These are phyloP conservation scores for Arthroderma sp. DNA, from an alignment of 2,329 filamentous ascomycete genomes.

Conservation along the genomic window DNA sequence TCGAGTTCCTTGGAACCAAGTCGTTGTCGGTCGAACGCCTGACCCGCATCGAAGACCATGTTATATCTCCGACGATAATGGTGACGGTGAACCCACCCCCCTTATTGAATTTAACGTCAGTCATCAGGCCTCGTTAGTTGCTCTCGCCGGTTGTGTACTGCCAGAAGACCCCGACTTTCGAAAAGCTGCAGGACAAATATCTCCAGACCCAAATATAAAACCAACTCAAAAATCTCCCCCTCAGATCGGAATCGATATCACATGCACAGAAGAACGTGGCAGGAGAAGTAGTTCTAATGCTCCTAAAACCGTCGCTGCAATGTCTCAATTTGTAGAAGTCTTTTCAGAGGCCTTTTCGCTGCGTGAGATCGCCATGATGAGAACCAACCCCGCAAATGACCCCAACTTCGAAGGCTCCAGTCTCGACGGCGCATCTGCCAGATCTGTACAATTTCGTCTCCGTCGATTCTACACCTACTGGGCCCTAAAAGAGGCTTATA, in stretches of 20 bases:
- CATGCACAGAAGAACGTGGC: conserved; percentile 45
- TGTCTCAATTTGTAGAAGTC: conserved; percentile 46
- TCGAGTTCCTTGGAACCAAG: conserved; percentile 43
- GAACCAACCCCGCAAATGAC: conserved; percentile 13
- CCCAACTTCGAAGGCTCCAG: conserved; percentile 16
- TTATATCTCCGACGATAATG: conserved; percentile 25
- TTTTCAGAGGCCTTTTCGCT: conserved; percentile 47
- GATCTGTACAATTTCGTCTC: conserved; percentile 41
- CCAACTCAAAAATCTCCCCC: conserved; percentile 11
- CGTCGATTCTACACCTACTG: conserved; percentile 52
- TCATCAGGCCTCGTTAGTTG: conserved; percentile 51
- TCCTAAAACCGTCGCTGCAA: conserved; percentile 35
- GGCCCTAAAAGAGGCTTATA: conserved; percentile 53
- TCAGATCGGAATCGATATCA: conserved; percentile 48
- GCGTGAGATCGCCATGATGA: conserved; percentile 44
- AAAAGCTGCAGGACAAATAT: conserved; percentile 1
- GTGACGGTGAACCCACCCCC: conserved; percentile 8
- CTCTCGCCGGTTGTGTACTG: conserved; percentile 38
- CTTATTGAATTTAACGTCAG: conserved; percentile 51
- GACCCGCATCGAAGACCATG: conserved; percentile 38
- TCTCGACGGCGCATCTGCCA: conserved; percentile 12
- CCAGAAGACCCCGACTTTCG: conserved; percentile 6
- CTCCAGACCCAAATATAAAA: conserved; percentile 5
- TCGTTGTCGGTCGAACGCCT: conserved; percentile 40
- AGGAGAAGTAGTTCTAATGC: conserved; percentile 33